Evolutionary conservation across 225 moss, liverwort and hornwort species (phyloP).

Genomic region (Bryoerythrophyllum caledonicum): DNA sequence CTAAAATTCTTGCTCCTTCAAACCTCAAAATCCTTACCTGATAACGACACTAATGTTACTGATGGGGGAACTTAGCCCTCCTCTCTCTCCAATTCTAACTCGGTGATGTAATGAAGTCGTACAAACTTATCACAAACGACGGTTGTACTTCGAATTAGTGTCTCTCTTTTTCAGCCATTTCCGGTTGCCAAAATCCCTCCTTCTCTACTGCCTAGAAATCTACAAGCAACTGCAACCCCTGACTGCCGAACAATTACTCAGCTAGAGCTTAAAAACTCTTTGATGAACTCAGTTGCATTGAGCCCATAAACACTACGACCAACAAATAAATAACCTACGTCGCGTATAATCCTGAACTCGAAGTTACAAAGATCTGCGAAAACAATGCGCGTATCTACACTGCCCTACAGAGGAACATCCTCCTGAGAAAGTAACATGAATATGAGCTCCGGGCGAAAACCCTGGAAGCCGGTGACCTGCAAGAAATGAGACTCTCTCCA

Average conservation of each 20-base stretch:
- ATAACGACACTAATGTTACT: slow-evolving; percentile 15
- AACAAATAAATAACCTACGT: not conserved
- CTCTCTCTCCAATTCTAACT: slow-evolving; percentile 7
- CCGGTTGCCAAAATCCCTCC: slow-evolving; percentile 2
- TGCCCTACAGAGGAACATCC: not conserved
- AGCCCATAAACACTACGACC: not conserved
- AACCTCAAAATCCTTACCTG: not conserved
- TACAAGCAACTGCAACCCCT: not conserved
- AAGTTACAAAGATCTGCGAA: not conserved
- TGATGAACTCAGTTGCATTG: slow-evolving; percentile 4
- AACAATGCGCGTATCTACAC: not conserved
- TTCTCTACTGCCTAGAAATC: not conserved
- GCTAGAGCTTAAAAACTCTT: too few species aligned
- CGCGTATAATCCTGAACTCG: not conserved
- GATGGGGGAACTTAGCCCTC: not conserved
- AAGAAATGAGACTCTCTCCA: not conserved
- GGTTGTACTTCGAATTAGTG: slow-evolving; percentile 19
- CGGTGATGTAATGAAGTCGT: not conserved
- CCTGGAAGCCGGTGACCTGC: slow-evolving; percentile 1
- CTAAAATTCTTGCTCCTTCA: not conserved
- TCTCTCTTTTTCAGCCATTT: slow-evolving; percentile 55
- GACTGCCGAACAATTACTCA: not conserved
- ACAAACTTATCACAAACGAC: not conserved
- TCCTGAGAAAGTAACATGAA: not conserved
- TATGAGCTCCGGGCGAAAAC: not conserved